Evolutionary conservation across 192 early-diverging fungal genomes (phyloP), one percentile per base, ranked within the genome.

Genomic region (Coemansia sp.): DNA sequence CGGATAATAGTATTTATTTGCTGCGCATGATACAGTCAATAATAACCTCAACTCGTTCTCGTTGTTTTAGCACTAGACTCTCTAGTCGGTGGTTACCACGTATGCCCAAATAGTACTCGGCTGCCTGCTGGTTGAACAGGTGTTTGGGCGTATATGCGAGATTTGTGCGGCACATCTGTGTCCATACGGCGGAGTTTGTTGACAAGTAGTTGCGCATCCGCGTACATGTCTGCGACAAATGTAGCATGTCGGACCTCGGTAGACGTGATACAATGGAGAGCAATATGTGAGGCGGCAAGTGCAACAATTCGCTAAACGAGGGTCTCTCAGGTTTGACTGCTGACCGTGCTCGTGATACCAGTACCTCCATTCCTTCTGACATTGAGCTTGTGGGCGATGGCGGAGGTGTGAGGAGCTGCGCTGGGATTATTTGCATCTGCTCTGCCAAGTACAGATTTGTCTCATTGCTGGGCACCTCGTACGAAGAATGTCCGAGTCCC

Each of bases 361-460:
- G 36, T 20, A 34, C 22, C n/a, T 62, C 52, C 38, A 49, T 41
- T 27, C 38, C 46, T n/a, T 64, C 44, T 8, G 44, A 18, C 29
- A 62, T 31, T 34, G 38, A 31, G 11, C 68, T 70, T 2, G 58
- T 40, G 2, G 81, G 81, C 49, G 81, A 75, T 24, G 64, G 43
- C 2, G 81, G 81, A 16, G 81, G 81, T 13, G 81, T 83, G 22
- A 83, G 60, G 12, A 83, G 76, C 64, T 83, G 81, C 13, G 43
- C 10, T 20, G 70, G 81, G 41, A 70, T 78, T 63, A 62, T 36
- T 38, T 62, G 61, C 33, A 27, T 62, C 22, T 38, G 58, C 36
- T 62, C 61, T 5, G 36, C 18, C 38, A 46, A n/a, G 29, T 71
- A 71, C 40, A 71, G 24, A 8, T 44, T 11, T 5, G 13, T 11